A percentile compares a stretch with the other conserved stretches of the same genome.
These are phyloP conservation scores for Phytophthora aleatoria DNA, from an alignment of 352 stramenopile species.

Conservation along the genomic window DNA sequence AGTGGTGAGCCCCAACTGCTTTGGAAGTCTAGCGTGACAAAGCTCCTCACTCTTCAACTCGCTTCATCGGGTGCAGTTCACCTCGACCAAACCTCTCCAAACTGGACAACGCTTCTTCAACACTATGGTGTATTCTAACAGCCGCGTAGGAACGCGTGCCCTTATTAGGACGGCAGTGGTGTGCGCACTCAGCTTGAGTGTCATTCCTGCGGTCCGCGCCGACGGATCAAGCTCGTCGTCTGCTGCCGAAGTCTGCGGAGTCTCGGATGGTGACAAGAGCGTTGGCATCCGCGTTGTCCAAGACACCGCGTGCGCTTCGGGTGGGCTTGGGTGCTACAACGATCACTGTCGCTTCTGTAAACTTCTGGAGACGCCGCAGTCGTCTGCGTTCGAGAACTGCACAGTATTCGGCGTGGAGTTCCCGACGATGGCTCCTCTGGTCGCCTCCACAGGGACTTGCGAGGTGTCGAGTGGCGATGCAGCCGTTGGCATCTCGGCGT, in stretches of 20 bases:
- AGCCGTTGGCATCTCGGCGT: slow-evolving; percentile 38
- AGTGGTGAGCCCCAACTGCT: background rate
- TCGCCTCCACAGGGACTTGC: slow-evolving; percentile 16
- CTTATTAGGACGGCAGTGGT: slow-evolving; percentile 34
- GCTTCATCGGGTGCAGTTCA: slow-evolving; percentile 23
- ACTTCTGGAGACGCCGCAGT: slow-evolving; percentile 36
- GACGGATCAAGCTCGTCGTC: slow-evolving; percentile 15
- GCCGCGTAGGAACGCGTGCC: slow-evolving; percentile 19
- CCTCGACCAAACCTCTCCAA: slow-evolving; percentile 14
- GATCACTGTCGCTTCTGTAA: slow-evolving; percentile 49
- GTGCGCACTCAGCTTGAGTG: slow-evolving; percentile 30
- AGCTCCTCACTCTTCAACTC: slow-evolving; percentile 28
- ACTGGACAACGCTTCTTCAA: slow-evolving; percentile 7
- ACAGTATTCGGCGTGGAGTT: slow-evolving; percentile 26
- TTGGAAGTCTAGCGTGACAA: no score
- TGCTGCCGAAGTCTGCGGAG: slow-evolving; percentile 16
- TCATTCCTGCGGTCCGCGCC: slow-evolving; percentile 13
- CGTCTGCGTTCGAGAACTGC: slow-evolving; percentile 39
- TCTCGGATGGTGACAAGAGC: slow-evolving; percentile 39
- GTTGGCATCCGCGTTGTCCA: slow-evolving; percentile 39
- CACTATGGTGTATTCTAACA: slow-evolving; percentile 35
- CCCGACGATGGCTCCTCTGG: slow-evolving; percentile 24
- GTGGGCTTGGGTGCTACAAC: slow-evolving; percentile 49
- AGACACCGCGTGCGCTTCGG: slow-evolving; percentile 32
- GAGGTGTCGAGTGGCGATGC: slow-evolving; percentile 29